Percentiles rank a stretch among this genome's conserved stretches.
phyloP scores from a whole-genome alignment of 2,329 filamentous ascomycete genomes.

The Aspergillus hiratsukae region DNA sequence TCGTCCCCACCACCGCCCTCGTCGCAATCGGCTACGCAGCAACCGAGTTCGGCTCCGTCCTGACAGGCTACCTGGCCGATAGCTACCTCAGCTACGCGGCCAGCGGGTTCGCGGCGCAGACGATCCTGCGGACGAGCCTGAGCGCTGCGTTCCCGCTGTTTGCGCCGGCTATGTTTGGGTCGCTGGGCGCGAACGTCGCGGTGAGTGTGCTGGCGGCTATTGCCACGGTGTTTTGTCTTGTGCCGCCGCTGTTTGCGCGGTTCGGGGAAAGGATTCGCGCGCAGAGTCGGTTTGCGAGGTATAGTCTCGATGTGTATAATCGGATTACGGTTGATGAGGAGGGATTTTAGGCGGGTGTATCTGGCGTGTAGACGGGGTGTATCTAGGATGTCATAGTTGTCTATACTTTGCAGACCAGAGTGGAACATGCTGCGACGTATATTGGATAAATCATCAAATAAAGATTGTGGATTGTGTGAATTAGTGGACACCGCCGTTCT shows the following conservation, averaged over 20 bases:
- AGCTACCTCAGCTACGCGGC: constrained; percentile 43
- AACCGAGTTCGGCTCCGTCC: constrained; percentile 43
- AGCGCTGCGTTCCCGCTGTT: constrained; percentile 41
- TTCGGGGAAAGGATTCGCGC: constrained; percentile 35
- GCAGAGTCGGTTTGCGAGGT: constrained; percentile 35
- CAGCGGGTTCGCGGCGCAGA: constrained; percentile 42
- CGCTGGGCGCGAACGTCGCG: constrained; percentile 37
- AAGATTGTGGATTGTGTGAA: too few relatives aligned
- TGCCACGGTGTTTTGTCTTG: constrained; percentile 40
- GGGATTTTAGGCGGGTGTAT: not conserved
- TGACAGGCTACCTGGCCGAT: constrained; percentile 44
- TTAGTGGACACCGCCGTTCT: too few relatives aligned
- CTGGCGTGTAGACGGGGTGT: too few relatives aligned
- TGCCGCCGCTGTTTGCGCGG: constrained; percentile 34
- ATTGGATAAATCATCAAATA: too few relatives aligned
- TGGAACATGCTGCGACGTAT: too few relatives aligned
- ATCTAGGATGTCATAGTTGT: too few relatives aligned
- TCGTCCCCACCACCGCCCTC: constrained; percentile 39
- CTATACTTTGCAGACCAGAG: too few relatives aligned
- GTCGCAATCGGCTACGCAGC: constrained; percentile 45
- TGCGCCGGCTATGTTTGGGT: constrained; percentile 37
- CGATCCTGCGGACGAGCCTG: constrained; percentile 37
- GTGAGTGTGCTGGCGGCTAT: constrained; percentile 38
- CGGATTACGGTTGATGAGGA: constrained; percentile 7
- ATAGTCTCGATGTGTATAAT: constrained; percentile 22